Evolutionary conservation across 345 rosid species (phyloP), one percentile per base, ranked within the genome.

Genomic region (Excoecaria cochinchinensis): DNA sequence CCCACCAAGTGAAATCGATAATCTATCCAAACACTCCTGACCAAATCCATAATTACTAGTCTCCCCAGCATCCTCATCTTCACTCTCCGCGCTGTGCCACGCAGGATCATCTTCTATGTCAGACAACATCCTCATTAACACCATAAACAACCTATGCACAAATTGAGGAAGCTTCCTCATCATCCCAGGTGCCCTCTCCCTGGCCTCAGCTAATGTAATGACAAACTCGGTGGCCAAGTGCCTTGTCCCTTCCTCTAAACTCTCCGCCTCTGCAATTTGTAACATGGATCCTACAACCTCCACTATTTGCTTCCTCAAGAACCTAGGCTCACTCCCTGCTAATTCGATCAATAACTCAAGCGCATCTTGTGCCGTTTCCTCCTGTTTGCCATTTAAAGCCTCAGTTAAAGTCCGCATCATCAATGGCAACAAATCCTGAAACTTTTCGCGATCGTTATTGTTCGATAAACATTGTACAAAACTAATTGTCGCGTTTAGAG

Each of bases 121-220:
- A 86, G 89, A 75, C 70, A 96, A 76, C 98, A 91, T 96, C 88
- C 99, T 90, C 88, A 96, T 90, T 98, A 42, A 42, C 46, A 42
- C 46, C 46, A 42, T 4, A 42, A 42, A 42, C 8, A 42, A 42
- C 46, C 46, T 42, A 42, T 42, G 46, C 7, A 42, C 6, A 42
- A 42, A 42, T 42, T 42, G 46, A 93, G 99, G 99, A 51, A 96
- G 81, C 82, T 93, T 96, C 88, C 99, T 92, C 88, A 96, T 91
- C 99, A 96, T 93, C 75, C 99, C 99, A 0, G 99, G 99, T 1
- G 99, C 98, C 70, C 97, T 90, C 79, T 96, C 99, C 65, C 99
- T 85, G 5, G 99, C 98, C 86, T 96, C 99, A 0, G 99, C 97
- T 10, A 96, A 78, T 1, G 98, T 96, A 1, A 96, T 87, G 65